Evolutionary conservation across 2,329 filamentous ascomycete species (phyloP), one percentile per base, ranked within the genome.

Genomic region (Epichloe brachyelytri): DNA sequence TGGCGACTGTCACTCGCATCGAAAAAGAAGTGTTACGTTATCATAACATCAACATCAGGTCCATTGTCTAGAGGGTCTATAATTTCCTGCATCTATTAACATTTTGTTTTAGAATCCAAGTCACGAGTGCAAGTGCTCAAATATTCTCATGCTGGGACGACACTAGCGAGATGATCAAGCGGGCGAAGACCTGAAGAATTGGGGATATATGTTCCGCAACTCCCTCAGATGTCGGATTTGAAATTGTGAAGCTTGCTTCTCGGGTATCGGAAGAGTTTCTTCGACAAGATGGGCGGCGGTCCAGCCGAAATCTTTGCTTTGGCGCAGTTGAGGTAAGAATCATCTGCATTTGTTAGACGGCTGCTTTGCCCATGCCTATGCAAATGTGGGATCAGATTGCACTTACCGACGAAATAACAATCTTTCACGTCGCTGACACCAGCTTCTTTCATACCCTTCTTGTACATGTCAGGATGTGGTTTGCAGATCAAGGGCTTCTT

Each of bases 331-430:
- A 83, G 67, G 52, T 80, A 81, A 0, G 89, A 95, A 64, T 98
- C 93, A 63, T 98, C 93, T 88, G 44, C 15, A 15, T 12, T 39
- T 17, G 15, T 52, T 36, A 51, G 54, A 51, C 12, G 41, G 45
- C 52, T 36, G 4, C 12, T 14, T n/a, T 15, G 26, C 5, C 15
- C 30, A 15, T 19, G 20, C 11, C 15, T 20, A 43, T 4, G 2
- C 8, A 5, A 4, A 8, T 3, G 3, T 11, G n/a, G 20, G 17
- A 15, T 44, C 10, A 14, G 8, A 12, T 33, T 49, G 22, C 20
- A 73, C 86, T 62, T 71, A 93, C 88, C 89, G 58, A 98, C 88
- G 66, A 96, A 98, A 64, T 85, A 98, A 67, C 91, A 97, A 53
- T 88, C 78, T 43, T 84, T 76, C 11, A 73, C 71, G 37, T 78